Evolutionary conservation across 176 grass and related monocot genomes (phyloP).

Genomic region (Canna indica): DNA sequence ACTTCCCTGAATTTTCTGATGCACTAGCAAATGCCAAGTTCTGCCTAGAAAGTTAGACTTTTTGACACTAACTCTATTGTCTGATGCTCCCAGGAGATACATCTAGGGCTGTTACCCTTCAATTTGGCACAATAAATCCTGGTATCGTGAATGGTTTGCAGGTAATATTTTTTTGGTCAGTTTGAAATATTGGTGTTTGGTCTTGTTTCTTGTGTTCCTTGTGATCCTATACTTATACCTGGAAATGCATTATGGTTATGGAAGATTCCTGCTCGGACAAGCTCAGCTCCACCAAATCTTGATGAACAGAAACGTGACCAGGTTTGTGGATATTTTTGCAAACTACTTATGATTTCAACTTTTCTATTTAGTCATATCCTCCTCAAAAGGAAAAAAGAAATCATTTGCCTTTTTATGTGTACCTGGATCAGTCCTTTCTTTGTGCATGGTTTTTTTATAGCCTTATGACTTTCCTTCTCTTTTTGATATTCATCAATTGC

Average conservation of each 20-base stretch:
- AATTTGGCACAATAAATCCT: constrained; percentile 75
- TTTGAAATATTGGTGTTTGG: constrained; percentile 5
- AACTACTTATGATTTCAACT: neutral
- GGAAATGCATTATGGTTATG: constrained; percentile 7
- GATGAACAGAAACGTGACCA: constrained; percentile 87
- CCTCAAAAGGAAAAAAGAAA: neutral
- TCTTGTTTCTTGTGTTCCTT: constrained; percentile 1
- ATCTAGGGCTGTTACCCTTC: constrained; percentile 46
- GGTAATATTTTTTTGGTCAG: constrained; percentile 34
- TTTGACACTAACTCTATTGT: neutral
- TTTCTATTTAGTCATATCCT: neutral
- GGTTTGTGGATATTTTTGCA: constrained; percentile 27
- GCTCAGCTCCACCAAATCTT: constrained; percentile 93
- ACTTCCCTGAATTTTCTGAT: neutral
- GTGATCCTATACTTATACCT: neutral
- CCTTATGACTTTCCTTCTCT: no score
- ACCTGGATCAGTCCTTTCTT: neutral
- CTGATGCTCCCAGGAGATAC: constrained; percentile 35
- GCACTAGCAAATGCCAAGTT: neutral
- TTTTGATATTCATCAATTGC: neutral
- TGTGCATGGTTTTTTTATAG: neutral
- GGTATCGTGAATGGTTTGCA: constrained; percentile 55
- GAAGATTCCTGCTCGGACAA: constrained; percentile 91
- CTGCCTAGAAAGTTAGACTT: neutral
- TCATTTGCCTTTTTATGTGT: no score